Base-by-base conservation (phyloP, 495 filamentous ascomycete species). In the Penicillium maclennaniae region DNA sequence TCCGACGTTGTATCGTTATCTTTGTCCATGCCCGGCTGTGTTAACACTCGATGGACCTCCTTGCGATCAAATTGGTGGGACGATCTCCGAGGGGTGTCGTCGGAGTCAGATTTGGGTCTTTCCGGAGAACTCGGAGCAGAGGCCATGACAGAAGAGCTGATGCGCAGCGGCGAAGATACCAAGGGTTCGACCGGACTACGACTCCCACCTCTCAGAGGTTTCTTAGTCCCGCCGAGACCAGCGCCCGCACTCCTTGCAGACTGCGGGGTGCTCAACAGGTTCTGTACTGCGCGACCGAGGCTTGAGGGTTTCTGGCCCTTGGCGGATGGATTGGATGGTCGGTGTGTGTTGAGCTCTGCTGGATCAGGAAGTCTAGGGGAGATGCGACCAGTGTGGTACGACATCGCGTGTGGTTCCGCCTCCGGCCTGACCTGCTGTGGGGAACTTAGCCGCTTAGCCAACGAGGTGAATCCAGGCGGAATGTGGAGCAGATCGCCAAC, bases 321-420 rank as follows among this genome's bases (percentile, higher is more conserved):
- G 21, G 45, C n/a, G 19, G 38, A 31, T 15, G 43, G 43, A 12
- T 47, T 31, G 14, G 51, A 42, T 8, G 44, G 27, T 28, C 25
- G 43, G 52, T 12, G 45, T 28, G 25, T 49, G 27, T 48, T 52
- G 49, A 26, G 45, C 61, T 89, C 86, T 42, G 88, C 73, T 34
- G 39, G 10, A 17, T 89, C 85, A 51, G 88, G 79, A 55, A 87
- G 88, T 85, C 55, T 66, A 34, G 52, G 63, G 50, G 56, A 56
- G 48, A 45, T 56, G 25, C 47, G 56, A 48, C 41, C 52, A 45
- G 63, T n/a, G 53, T 61, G 61, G 59, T 52, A 55, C 54, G 60
- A 64, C 63, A 68, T 68, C 53, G 43, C 60, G 55, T 56, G 55
- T 41, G 63, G 47, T 60, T 51, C 65, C 65, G 65, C 51, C 58